These are phyloP conservation scores for Paraglomus brasilianum DNA, from an alignment of 192 early-diverging fungal genomes.

Conservation along the genomic window DNA sequence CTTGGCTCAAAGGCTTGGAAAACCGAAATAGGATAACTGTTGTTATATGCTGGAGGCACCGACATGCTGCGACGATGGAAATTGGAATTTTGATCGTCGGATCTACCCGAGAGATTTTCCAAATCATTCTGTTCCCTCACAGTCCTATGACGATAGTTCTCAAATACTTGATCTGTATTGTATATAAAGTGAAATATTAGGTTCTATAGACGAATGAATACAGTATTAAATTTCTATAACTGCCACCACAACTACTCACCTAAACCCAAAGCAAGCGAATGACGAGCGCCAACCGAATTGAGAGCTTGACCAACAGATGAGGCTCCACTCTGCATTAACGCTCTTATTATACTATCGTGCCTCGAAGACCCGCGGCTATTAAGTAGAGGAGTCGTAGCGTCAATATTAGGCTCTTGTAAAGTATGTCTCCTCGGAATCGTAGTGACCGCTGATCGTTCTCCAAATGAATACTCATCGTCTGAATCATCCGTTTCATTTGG, in stretches of 20 bases:
- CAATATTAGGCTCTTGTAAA: neutral
- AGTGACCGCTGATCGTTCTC: constrained; percentile 24
- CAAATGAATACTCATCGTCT: constrained; percentile 6
- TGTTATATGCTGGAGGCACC: neutral
- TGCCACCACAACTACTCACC: constrained; percentile 34
- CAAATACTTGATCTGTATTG: constrained; percentile 25
- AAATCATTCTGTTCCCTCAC: constrained; percentile 15
- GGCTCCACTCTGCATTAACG: constrained; percentile 25
- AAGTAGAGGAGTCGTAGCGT: constrained; percentile 30
- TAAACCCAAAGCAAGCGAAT: constrained; percentile 40
- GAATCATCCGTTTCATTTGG: constrained; percentile 18
- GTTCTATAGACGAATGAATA: too few relatives aligned
- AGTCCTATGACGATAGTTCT: constrained; percentile 22
- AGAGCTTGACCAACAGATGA: constrained; percentile 26
- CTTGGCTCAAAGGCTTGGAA: constrained; percentile 28
- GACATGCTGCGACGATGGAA: constrained; percentile 24
- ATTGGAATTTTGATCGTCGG: neutral
- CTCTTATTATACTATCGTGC: constrained; percentile 28
- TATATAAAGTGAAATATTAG: neutral
- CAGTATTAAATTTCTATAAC: too few relatives aligned
- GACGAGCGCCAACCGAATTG: constrained; percentile 41
- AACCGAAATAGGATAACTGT: neutral
- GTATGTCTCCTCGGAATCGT: constrained; percentile 10
- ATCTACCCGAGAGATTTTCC: neutral
- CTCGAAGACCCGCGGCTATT: constrained; percentile 21